phyloP scores from a whole-genome alignment of 140 eudicot genomes.

The Ambrosia hybrid region DNA sequence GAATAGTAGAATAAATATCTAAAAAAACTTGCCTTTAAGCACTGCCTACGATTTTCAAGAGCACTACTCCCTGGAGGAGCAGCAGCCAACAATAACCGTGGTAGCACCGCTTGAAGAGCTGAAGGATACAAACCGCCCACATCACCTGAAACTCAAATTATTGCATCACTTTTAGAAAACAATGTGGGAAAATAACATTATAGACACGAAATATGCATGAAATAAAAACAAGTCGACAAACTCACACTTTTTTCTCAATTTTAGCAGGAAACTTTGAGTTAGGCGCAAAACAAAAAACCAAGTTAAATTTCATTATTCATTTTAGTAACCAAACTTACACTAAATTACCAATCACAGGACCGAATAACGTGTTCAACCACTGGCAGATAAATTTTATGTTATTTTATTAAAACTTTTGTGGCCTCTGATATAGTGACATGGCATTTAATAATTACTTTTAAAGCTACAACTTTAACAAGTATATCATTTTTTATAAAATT shows the following conservation, averaged over 20 bases:
- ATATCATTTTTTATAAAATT: background rate
- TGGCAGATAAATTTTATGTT: background rate
- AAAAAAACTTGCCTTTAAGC: constrained; percentile 61
- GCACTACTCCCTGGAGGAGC: constrained; percentile 86
- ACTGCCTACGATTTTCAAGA: constrained; percentile 89
- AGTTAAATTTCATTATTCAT: background rate
- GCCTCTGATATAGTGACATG: background rate
- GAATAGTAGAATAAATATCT: background rate
- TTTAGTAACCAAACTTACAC: background rate
- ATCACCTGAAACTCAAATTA: constrained; percentile 53
- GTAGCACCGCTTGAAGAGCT: constrained; percentile 64
- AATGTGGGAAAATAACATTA: background rate
- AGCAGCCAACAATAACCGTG: constrained; percentile 73
- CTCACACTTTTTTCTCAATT: background rate
- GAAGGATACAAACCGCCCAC: constrained; percentile 70
- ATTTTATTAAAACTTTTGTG: too few relatives aligned
- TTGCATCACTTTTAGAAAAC: constrained; percentile 1
- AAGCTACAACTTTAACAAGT: background rate
- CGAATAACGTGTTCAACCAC: background rate
- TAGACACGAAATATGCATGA: background rate
- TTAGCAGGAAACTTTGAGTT: background rate
- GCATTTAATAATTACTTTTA: background rate
- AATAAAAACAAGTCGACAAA: background rate
- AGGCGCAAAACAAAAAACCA: background rate
- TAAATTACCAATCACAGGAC: background rate